Base-by-base conservation (phyloP, 768 basidiomycete genomes). In the Panaeolus cyanescens region DNA sequence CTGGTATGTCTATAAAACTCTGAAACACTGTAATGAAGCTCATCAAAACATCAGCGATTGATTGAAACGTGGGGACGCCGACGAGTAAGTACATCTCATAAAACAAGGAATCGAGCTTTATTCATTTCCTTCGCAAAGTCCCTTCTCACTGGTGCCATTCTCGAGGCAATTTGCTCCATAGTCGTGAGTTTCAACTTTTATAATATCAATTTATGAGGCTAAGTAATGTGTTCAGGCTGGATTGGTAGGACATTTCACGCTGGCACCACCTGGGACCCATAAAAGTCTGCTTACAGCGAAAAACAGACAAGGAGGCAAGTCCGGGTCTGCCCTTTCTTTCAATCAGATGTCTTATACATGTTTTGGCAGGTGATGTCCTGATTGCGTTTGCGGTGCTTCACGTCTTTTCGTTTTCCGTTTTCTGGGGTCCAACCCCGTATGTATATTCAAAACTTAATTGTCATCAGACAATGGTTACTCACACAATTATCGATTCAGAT, bases 341-440 rank as follows among this genome's bases (percentile, higher is more conserved):
- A 8, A 34, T 39, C 36, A 13, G 9, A 17, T 36, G 25, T 20
- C 22, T 12, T 33, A 2, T 62, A n/a, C n/a, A n/a, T n/a, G n/a
- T n/a, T n/a, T n/a, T n/a, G n/a, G n/a, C n/a, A 80, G 89, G 90
- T 42, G 83, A 88, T 59, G 80, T 82, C 0, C 75, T 91, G 33
- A 90, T 93, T 63, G 82, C 90, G 0, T 92, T 92, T 66, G 91
- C 89, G 0, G 83, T 92, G n/a, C 73, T 92, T 25, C 90, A 92
- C 56, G 88, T 93, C 28, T 85, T 87, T 65, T 81, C 83, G 9
- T 92, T 83, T 72, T 85, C 84, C 1, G 82, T 87, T 62, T 91
- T 90, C 75, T 92, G 90, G 90, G 90, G 90, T 12, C 88, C 89
- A 6, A 87, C 84, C 32, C 89, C 88, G 64, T 81, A 66, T 59